Evolutionary conservation across 2,329 filamentous ascomycete genomes (phyloP), one percentile per base, ranked within the genome.

Genomic region (Lasiodiplodia gonubiensis): DNA sequence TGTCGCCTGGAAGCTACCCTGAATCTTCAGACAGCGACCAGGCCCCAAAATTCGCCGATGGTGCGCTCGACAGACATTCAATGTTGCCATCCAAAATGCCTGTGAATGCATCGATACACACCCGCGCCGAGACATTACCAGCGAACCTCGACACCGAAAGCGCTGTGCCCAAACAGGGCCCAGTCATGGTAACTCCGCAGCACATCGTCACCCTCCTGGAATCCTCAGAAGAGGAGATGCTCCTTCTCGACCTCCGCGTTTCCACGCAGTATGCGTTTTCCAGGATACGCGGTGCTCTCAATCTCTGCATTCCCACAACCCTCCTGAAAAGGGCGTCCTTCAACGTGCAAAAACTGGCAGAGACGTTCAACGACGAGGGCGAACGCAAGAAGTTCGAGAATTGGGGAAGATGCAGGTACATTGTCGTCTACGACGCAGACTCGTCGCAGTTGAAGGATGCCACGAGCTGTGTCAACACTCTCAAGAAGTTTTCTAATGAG

Each of bases 301-400:
- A 96, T 75, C 83, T 99, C 5, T 98, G 95, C 75, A 97, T 98
- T 69, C 95, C 95, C 0, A 98, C 95, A 0, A 98, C 94, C 0
- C 82, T 99, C 16, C 81, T 99, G 21, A 98, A 98, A 79, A 86
- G 95, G 60, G 90, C 92, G 0, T 96, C 93, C 0, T 98, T 96
- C 79, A 94, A 94, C 72, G 86, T 97, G 14, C 86, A 93, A 70
- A 97, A 96, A 76, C 83, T 99, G 37, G 88, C 92, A 71, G 91
- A 94, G 69, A 97, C 93, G 0, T 96, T 99, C 75, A 90, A 92
- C 69, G 86, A 86, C 16, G 86, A 90, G 7, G 80, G 84, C 2
- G 90, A 94, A 68, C 89, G 90, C 70, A 83, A 84, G 11, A 90
- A 85, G 68, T 97, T 99, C 74, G 85, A 90, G 21, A 84, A 85